phyloP scores from a whole-genome alignment of 257 asterid genomes.

The Jaltomata sinuosa region DNA sequence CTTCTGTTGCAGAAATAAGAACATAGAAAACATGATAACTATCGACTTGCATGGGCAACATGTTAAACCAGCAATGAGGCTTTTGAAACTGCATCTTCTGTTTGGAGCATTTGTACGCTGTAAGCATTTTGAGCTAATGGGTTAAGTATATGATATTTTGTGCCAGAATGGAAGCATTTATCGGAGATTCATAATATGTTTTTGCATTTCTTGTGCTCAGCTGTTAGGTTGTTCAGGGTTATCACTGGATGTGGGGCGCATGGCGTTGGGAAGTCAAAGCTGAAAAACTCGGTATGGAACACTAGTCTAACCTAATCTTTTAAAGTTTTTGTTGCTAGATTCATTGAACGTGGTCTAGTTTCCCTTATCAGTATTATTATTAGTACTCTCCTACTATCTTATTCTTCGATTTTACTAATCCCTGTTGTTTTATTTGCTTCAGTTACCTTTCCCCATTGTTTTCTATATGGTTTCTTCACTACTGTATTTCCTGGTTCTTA shows the following conservation, averaged over 20 bases:
- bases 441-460: background rate
- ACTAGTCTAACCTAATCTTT: background rate
- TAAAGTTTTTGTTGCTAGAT: background rate
- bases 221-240: constrained; percentile 78
- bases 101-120: constrained; percentile 92
- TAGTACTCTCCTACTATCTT: background rate
- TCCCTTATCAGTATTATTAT: background rate
- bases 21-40: constrained; percentile 61
- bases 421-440: background rate
- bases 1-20: constrained; percentile 61
- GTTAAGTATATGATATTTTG: background rate
- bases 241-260: constrained; percentile 93
- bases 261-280: constrained; percentile 85
- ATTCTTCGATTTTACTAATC: background rate
- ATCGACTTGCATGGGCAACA: constrained; percentile 98
- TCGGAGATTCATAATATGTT: background rate
- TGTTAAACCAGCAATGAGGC: constrained; percentile 79
- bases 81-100: constrained; percentile 87
- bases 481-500: background rate
- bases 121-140: constrained; percentile 28
- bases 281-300: constrained; percentile 62
- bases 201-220: constrained; percentile 24
- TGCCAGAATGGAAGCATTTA: background rate
- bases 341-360: background rate
- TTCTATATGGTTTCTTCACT: background rate